Conservation (phyloP, 2,329 filamentous ascomycete genomes). For the Phyllosticta citriasiana region DNA sequence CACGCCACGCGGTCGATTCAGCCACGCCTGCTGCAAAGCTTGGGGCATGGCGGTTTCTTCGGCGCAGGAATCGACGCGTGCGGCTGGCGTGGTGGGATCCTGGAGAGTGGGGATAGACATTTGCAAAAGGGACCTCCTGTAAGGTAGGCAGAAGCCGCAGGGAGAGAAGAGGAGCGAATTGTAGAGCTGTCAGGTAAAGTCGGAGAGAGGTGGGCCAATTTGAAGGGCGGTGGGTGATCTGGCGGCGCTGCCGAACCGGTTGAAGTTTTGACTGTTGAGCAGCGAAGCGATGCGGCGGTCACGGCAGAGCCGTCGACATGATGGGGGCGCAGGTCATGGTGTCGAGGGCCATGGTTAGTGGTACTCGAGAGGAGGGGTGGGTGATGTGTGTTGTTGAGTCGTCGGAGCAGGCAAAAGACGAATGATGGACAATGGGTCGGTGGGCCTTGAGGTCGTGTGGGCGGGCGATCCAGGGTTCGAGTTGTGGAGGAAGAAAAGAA, state of each 20-base stretch:
- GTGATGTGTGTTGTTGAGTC: background rate
- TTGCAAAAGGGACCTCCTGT: background rate
- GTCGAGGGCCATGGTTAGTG: background rate
- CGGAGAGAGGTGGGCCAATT: background rate
- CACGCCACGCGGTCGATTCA: background rate
- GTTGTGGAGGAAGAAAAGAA: background rate
- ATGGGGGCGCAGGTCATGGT: background rate
- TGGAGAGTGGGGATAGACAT: background rate
- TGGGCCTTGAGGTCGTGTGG: background rate
- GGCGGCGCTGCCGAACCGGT: background rate
- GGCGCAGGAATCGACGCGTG: background rate
- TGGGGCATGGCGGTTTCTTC: slow-evolving; percentile 2
- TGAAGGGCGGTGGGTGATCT: background rate
- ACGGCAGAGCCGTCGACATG: background rate
- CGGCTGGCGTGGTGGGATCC: background rate
- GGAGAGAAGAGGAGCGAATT: background rate
- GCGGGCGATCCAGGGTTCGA: background rate
- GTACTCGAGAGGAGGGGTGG: background rate
- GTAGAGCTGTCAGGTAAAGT: background rate
- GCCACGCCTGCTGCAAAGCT: background rate
- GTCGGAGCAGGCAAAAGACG: background rate
- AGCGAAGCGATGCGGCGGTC: background rate
- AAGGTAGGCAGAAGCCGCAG: background rate
- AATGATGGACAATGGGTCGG: background rate
- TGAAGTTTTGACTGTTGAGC: background rate